A percentile compares a stretch with the other conserved stretches of the same genome.
phyloP scores from a whole-genome alignment of 1,284 basidiomycete species.

The Puccinia horiana region DNA sequence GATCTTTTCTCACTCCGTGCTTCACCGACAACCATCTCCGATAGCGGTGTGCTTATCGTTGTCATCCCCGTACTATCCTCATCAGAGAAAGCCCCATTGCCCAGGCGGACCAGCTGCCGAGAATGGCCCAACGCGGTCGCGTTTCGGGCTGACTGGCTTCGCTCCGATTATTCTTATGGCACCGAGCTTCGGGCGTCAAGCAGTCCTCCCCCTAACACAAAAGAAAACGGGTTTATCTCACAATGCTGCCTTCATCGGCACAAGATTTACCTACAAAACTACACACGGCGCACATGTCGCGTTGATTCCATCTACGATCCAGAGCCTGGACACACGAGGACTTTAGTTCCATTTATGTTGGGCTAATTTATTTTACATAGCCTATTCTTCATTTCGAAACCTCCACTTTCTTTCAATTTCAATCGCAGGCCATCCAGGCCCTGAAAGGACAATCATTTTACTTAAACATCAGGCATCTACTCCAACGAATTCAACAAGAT shows the following conservation, averaged over 20 bases:
- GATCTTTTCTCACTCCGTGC: neutral
- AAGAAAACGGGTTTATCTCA: neutral
- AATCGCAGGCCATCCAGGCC: neutral
- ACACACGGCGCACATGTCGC: neutral
- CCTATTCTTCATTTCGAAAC: neutral
- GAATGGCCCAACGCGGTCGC: neutral
- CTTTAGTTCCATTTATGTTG: neutral
- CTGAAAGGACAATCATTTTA: neutral
- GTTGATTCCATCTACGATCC: neutral
- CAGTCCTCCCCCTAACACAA: neutral
- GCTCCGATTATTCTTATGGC: neutral
- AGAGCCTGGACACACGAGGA: neutral
- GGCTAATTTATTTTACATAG: neutral
- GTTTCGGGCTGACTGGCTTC: neutral
- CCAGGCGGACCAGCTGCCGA: neutral
- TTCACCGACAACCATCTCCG: neutral
- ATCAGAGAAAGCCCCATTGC: neutral
- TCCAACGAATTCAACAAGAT: neutral
- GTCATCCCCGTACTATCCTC: neutral
- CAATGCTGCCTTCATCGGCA: neutral
- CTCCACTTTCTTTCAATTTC: slow-evolving; percentile 1
- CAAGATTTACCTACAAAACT: neutral
- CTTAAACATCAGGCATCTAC: neutral
- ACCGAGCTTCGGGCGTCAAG: neutral
- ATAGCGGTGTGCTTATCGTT: neutral